These are phyloP conservation scores for Cryptococcus maquisensis DNA, from an alignment of 1,284 basidiomycete species.

Conservation along the genomic window DNA sequence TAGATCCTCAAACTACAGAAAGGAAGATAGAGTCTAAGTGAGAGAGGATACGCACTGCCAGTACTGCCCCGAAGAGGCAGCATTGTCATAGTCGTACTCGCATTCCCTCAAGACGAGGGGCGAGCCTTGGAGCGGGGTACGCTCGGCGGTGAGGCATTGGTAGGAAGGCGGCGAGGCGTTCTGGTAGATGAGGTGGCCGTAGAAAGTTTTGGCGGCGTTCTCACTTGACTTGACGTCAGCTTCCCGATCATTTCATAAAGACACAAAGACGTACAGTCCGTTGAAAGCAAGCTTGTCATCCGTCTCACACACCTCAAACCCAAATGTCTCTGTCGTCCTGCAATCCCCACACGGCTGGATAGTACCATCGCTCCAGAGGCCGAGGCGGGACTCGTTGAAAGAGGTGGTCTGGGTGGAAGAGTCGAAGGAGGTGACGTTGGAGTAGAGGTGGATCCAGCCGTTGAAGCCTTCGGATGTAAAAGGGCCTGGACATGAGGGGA, in stretches of 20 bases:
- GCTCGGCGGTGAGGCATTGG: slow-evolving; percentile 11
- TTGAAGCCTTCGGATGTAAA: slow-evolving; percentile 15
- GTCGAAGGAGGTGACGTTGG: slow-evolving; percentile 17
- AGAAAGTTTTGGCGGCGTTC: slow-evolving; percentile 11
- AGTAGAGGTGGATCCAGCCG: slow-evolving; percentile 18
- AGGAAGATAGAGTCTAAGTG: no score
- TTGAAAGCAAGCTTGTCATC: slow-evolving; percentile 8
- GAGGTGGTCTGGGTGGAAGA: slow-evolving; percentile 7
- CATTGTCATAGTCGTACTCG: slow-evolving; percentile 17
- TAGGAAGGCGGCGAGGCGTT: slow-evolving; percentile 4
- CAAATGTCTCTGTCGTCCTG: slow-evolving; percentile 18
- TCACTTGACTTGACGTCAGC: background rate
- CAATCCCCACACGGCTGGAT: slow-evolving; percentile 20
- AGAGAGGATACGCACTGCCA: slow-evolving; percentile 10
- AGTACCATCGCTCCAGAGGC: slow-evolving; percentile 12
- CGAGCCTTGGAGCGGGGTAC: slow-evolving; percentile 4
- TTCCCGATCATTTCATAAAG: background rate
- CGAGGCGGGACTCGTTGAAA: slow-evolving; percentile 20
- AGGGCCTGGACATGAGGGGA: slow-evolving; percentile 6
- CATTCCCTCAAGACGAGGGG: slow-evolving; percentile 10
- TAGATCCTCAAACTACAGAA: background rate
- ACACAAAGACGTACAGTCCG: slow-evolving; percentile 15
- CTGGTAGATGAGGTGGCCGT: slow-evolving; percentile 16
- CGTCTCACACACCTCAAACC: slow-evolving; percentile 21
- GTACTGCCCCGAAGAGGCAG: slow-evolving; percentile 14